Conservation (phyloP, 148 eudicot genomes). For the Vaccinium corymbosum region DNA sequence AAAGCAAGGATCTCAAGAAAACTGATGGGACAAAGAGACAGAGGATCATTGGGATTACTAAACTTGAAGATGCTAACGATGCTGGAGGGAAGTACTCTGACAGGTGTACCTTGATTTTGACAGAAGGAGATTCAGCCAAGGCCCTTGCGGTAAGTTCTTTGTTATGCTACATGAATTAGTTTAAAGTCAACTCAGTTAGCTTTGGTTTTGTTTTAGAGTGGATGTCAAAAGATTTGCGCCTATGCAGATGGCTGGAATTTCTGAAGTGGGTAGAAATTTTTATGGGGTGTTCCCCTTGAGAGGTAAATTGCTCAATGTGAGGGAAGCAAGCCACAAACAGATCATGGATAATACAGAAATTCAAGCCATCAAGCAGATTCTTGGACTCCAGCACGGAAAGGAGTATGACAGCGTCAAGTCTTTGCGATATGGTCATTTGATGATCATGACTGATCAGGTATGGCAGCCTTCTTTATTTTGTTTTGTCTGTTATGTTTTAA, state of each 20-base stretch:
- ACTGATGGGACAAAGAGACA: conserved; percentile 77
- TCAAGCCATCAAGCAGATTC: conserved; percentile 65
- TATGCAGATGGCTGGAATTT: conserved; percentile 69
- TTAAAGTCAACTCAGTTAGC: not conserved
- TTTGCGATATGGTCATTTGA: conserved; percentile 88
- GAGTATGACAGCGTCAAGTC: conserved; percentile 56
- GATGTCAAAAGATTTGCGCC: not conserved
- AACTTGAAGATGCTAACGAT: conserved; percentile 79
- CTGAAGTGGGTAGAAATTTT: conserved; percentile 56
- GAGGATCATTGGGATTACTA: conserved; percentile 50
- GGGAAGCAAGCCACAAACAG: conserved; percentile 92
- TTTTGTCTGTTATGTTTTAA: not conserved
- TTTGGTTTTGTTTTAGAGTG: not conserved
- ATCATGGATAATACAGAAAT: conserved; percentile 76
- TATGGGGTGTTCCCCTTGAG: conserved; percentile 93
- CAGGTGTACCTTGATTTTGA: conserved; percentile 80
- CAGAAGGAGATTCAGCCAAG: conserved; percentile 98
- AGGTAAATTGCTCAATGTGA: conserved; percentile 93
- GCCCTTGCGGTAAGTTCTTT: conserved; percentile 80
- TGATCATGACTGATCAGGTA: conserved; percentile 99
- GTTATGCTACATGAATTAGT: not conserved
- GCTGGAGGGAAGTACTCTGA: conserved; percentile 72
- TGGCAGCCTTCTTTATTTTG: not conserved
- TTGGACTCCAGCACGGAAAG: conserved; percentile 84
- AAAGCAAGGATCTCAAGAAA: conserved; percentile 68